Base-by-base conservation (phyloP, 2,329 filamentous ascomycete genomes). In the Apiospora marii region DNA sequence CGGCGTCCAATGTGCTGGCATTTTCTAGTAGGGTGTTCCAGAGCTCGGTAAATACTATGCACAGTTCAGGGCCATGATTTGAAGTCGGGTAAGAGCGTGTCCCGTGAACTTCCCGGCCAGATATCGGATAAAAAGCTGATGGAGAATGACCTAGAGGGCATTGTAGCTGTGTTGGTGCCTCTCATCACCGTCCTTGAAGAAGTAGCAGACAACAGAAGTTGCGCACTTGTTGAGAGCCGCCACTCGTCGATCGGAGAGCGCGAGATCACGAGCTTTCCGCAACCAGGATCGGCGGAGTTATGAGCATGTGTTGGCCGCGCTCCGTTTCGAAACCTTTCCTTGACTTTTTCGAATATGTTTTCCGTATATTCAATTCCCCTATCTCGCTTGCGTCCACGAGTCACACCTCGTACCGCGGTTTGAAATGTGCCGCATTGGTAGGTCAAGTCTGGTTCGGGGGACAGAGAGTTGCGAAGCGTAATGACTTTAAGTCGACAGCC, bases 141-240 rank as follows among this genome's bases (percentile, higher is more conserved):
- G 77, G 5, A 81, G 73, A 10, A 82, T 72, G 13, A 74, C 73
- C 8, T 70, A 75, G 1, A 82, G 27, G 0, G 79, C 79, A 70
- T 74, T 69, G 1, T 58, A 27, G 16, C 73, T 73, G 30, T 72
- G 53, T 67, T 72, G 78, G 0, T 76, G 78, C 13, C 72, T 70
- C 30, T 77, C 72, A 14, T 76, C 74, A 22, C 77, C 78, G 53
- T 80, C 78, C 67, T 82, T 80, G 74, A 82, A 83, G 75, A 81
- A 82, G 69, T 82, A 78, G 70, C 80, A 82, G 46, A 80, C 73
- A 3, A 71, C 80, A 4, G 77, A 73, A 0, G 75, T 75, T 10
- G 74, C 75, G n/a, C 61, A 22, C 64, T 78, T 22, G 73, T 73
- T 1, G 73, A 75, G 3, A 81, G 70, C 10, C 10, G 22, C 22